Evolutionary conservation across 2,329 filamentous ascomycete genomes (phyloP).

Genomic region (Hymenoscyphus albidus): DNA sequence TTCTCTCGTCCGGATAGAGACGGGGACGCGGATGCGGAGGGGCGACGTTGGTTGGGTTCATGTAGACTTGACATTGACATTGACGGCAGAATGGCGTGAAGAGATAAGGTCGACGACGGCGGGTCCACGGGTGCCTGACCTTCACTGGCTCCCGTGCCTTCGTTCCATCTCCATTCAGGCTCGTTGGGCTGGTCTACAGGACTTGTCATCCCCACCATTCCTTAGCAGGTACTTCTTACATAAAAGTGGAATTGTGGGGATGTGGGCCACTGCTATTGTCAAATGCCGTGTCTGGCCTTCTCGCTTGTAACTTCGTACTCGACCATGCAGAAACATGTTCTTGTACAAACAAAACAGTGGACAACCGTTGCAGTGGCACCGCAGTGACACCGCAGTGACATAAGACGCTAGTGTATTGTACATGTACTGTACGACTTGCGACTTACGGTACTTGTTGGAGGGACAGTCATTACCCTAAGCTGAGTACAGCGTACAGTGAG

Average conservation of each 20-base stretch:
- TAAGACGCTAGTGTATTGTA: not conserved
- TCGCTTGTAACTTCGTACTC: not conserved
- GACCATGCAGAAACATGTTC: not conserved
- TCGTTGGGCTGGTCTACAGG: conserved; percentile 10
- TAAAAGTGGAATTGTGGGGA: not conserved
- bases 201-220: not conserved
- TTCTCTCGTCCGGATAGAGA: no score
- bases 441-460: no score
- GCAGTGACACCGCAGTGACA: not conserved
- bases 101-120: no score
- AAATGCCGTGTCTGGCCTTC: not conserved
- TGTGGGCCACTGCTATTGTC: not conserved
- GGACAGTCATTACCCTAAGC: no score
- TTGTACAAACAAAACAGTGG: not conserved
- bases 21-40: no score
- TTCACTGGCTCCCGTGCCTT: no score
- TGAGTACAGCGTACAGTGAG: no score
- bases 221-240: no score
- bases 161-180: conserved; percentile 1
- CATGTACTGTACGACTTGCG: not conserved
- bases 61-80: no score
- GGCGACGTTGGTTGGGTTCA: no score
- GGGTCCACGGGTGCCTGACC: no score
- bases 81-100: no score
- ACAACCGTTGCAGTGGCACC: not conserved